Conservation (phyloP, 2,329 filamentous ascomycete species). For the Hypoxylon sp. region DNA sequence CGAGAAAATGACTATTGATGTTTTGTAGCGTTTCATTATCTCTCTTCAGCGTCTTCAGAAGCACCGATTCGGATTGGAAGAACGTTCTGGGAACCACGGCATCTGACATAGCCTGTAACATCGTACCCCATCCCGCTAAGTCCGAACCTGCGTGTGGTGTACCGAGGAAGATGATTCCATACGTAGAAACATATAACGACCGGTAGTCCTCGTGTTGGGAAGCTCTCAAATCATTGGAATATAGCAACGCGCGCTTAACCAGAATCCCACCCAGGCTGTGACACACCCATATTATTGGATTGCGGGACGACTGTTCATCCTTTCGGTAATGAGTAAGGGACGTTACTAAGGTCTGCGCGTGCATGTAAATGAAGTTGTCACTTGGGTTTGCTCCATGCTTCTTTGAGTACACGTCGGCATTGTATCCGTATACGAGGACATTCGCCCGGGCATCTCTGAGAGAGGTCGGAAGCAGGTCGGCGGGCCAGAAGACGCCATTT, state of each 20-base stretch:
- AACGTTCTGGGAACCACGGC: conserved; percentile 75
- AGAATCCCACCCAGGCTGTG: conserved; percentile 82
- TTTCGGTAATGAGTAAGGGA: conserved; percentile 74
- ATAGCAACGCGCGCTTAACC: conserved; percentile 77
- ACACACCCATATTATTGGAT: conserved; percentile 82
- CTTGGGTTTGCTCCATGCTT: conserved; percentile 68
- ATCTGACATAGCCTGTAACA: conserved; percentile 77
- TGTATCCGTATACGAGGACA: conserved; percentile 81
- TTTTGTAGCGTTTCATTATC: conserved; percentile 82
- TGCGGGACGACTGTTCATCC: conserved; percentile 67
- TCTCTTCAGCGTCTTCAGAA: conserved; percentile 78
- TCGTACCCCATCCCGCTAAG: conserved; percentile 75
- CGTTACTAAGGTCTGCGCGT: conserved; percentile 77
- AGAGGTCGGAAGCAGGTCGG: conserved; percentile 74
- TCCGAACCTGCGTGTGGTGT: conserved; percentile 82
- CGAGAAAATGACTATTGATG: conserved; percentile 80
- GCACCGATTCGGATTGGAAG: conserved; percentile 76
- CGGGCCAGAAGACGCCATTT: conserved; percentile 77
- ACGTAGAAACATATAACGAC: conserved; percentile 81
- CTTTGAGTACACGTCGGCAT: conserved; percentile 73
- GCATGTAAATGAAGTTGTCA: conserved; percentile 77
- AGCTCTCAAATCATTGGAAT: conserved; percentile 73
- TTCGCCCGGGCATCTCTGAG: conserved; percentile 72
- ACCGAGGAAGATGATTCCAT: conserved; percentile 81
- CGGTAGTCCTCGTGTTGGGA: conserved; percentile 74